These are phyloP conservation scores for Chara braunii DNA, from an alignment of 139 green algal species.

Conservation along the genomic window DNA sequence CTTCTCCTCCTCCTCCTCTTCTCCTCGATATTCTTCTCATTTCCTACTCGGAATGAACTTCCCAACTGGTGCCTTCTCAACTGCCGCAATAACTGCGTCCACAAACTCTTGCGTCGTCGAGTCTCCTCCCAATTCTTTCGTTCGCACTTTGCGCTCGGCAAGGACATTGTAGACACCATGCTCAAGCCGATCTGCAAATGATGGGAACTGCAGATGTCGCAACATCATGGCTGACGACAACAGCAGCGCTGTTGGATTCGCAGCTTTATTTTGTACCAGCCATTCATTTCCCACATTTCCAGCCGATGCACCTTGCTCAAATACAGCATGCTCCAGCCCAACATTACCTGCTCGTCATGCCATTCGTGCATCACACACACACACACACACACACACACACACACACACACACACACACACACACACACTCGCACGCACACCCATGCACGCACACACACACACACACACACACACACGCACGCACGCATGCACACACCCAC, in stretches of 20 bases:
- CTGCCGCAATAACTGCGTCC: slow-evolving; percentile 36
- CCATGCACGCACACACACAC: neutral
- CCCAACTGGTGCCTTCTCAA: neutral
- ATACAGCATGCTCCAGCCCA: slow-evolving; percentile 24
- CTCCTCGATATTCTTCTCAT: too few relatives aligned
- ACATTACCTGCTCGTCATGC: slow-evolving; percentile 29
- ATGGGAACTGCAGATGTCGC: slow-evolving; percentile 41
- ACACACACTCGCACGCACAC: slow-evolving; percentile 3
- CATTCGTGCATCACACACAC: neutral
- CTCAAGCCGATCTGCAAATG: slow-evolving; percentile 46
- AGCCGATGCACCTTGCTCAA: slow-evolving; percentile 39
- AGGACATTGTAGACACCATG: slow-evolving; percentile 44
- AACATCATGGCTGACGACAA: slow-evolving; percentile 42
- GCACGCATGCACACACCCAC: too few relatives aligned
- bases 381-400: slow-evolving; percentile 1
- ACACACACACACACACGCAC: neutral
- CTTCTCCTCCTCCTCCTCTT: too few relatives aligned
- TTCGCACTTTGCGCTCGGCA: slow-evolving; percentile 16
- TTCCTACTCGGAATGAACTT: neutral
- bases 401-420: neutral
- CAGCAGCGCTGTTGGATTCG: slow-evolving; percentile 41
- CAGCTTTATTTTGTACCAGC: slow-evolving; percentile 22
- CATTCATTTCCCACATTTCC: slow-evolving; percentile 41
- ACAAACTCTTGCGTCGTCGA: slow-evolving; percentile 36
- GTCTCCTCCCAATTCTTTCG: slow-evolving; percentile 29